These are phyloP conservation scores for Trichoderma reesei DNA, from an alignment of 495 filamentous ascomycete species.

Conservation along the genomic window DNA sequence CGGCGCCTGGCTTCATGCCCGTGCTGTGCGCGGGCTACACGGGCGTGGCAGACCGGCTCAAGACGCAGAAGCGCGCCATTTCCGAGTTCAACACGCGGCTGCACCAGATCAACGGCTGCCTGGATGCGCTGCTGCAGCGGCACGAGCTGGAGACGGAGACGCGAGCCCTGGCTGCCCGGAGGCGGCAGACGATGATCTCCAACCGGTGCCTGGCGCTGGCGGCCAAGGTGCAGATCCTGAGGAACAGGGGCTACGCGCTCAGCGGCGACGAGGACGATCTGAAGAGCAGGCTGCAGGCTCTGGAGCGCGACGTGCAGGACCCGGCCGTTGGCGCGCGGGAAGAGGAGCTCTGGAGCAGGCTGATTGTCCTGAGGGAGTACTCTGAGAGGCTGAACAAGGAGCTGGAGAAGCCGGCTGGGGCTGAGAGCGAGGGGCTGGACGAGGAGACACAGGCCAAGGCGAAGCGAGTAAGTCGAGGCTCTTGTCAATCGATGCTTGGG, in stretches of 20 bases:
- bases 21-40: constrained; percentile 48
- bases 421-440: constrained; percentile 23
- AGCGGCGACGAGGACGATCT: constrained; percentile 85
- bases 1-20: constrained; percentile 65
- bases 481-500: too few species aligned
- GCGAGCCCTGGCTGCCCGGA: constrained; percentile 66
- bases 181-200: constrained; percentile 70
- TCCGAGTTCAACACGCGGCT: constrained; percentile 65
- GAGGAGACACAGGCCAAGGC: constrained; percentile 71
- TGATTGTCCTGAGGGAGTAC: constrained; percentile 75
- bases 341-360: constrained; percentile 95
- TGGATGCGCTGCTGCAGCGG: constrained; percentile 66
- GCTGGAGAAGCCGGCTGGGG: constrained; percentile 52
- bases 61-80: constrained; percentile 64
- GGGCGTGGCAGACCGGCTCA: constrained; percentile 62
- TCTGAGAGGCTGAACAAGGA: constrained; percentile 70
- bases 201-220: constrained; percentile 77
- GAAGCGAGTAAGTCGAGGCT: constrained; percentile 60
- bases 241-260: constrained; percentile 87
- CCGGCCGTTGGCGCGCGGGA: constrained; percentile 70
- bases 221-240: constrained; percentile 81
- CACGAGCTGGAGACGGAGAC: constrained; percentile 77
- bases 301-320: constrained; percentile 72
- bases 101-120: constrained; percentile 79
- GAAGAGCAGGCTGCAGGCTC: constrained; percentile 65